These are phyloP conservation scores for Pseudotulostoma volvatum DNA, from an alignment of 495 filamentous ascomycete genomes.

Conservation along the genomic window DNA sequence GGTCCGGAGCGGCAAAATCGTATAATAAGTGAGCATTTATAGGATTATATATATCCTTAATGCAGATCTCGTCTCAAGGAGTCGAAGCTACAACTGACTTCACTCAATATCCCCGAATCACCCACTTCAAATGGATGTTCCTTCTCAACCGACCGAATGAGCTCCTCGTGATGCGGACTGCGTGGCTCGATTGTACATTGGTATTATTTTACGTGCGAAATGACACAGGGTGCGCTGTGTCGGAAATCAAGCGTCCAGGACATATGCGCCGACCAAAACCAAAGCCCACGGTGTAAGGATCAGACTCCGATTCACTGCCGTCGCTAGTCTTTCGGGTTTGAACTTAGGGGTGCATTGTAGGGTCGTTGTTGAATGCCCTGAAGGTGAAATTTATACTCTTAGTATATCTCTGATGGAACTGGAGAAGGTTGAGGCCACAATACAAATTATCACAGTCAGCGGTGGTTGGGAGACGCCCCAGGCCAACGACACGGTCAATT, in stretches of 20 bases:
- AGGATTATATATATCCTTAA: too few relatives aligned
- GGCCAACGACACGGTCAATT: slow-evolving; percentile 34
- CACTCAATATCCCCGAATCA: slow-evolving; percentile 1
- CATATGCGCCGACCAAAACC: slow-evolving; percentile 45
- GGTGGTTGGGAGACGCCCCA: slow-evolving; percentile 15
- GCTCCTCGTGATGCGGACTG: slow-evolving; percentile 4
- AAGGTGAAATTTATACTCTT: slow-evolving; percentile 9
- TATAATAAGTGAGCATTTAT: too few relatives aligned
- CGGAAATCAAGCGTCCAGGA: slow-evolving; percentile 40
- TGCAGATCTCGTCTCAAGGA: too few relatives aligned
- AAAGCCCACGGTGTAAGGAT: slow-evolving; percentile 25
- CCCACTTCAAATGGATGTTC: background rate
- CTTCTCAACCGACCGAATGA: slow-evolving; percentile 13
- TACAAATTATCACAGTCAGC: slow-evolving; percentile 18
- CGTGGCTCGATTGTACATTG: slow-evolving; percentile 6
- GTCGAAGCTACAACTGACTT: too few relatives aligned
- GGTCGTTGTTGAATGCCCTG: slow-evolving; percentile 17
- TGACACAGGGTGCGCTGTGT: slow-evolving; percentile 19
- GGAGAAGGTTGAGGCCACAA: slow-evolving; percentile 6
- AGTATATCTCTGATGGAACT: too few relatives aligned
- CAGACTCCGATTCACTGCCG: slow-evolving; percentile 9
- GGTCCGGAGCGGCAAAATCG: too few relatives aligned
- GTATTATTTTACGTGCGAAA: too few relatives aligned
- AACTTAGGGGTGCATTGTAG: slow-evolving; percentile 16
- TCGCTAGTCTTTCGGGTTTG: slow-evolving; percentile 22